Evolutionary conservation across 75 land plant species (phyloP).

Genomic region (Picea sitchensis): DNA sequence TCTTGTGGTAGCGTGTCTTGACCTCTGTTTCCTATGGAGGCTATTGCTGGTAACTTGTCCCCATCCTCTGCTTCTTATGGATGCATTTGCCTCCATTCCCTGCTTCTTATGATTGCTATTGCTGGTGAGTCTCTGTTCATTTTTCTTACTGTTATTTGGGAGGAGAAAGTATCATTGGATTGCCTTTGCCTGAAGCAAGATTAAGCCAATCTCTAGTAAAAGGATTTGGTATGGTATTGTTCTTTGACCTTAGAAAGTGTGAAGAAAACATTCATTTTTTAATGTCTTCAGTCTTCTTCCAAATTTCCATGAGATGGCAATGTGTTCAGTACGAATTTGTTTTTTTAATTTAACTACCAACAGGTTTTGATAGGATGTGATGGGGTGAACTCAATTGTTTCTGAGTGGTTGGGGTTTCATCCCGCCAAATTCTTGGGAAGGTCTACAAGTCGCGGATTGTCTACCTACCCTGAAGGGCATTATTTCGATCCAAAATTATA

Average conservation of each 20-base stretch:
- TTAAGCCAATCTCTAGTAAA: neutral
- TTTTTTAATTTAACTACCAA: neutral
- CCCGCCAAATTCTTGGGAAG: conserved; percentile 9
- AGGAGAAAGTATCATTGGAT: neutral
- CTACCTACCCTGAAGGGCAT: conserved; percentile 39
- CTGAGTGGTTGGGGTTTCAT: conserved; percentile 22
- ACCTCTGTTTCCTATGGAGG: neutral
- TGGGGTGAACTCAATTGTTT: conserved; percentile 39
- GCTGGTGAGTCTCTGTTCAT: neutral
- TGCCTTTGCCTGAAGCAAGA: neutral
- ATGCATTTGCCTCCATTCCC: neutral
- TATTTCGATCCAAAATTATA: conserved; percentile 2
- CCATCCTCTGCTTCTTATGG: neutral
- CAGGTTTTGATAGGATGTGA: conserved; percentile 51
- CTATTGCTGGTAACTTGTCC: neutral
- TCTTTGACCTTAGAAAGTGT: neutral
- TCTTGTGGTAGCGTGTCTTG: neutral
- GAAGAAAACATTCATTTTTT: neutral
- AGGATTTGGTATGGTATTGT: neutral
- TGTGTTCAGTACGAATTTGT: neutral
- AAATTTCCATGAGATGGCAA: neutral
- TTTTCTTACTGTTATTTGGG: neutral
- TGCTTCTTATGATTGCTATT: neutral
- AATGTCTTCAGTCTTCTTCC: neutral
- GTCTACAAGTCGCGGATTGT: conserved; percentile 29